Base-by-base conservation (phyloP, 306 rosid genomes). In the Rosa lucieae region DNA sequence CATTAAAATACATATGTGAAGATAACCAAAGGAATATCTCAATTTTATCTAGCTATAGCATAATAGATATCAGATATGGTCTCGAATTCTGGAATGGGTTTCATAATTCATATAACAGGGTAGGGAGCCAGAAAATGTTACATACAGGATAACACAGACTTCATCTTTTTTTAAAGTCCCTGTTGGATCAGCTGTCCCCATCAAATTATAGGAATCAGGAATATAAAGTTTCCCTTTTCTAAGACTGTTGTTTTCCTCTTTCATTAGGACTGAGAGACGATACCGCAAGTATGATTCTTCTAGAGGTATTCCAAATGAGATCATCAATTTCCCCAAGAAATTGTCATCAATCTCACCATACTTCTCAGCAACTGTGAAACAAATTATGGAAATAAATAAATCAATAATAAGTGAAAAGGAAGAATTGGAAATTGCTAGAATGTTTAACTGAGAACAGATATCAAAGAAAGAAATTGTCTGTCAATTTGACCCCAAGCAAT, bases 131-230 rank as follows among this genome's bases (percentile, higher is more conserved):
- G n/a, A 65, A 15, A 65, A 35, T 65, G 10, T 11, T 65, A 65
- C 70, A 65, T 65, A 93, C 97, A 86, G 94, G 61, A 93, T 88
- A 26, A 93, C 47, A 15, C 98, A 93, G 74, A 93, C 95, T 93
- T 93, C 81, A 82, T 75, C 81, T 23, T 67, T 72, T 72, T 84
- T 14, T 5, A 93, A 83, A 48, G 53, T 51, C 65, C 86, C 78
- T 2, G 95, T 91, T 53, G 97, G 98, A 83, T 91, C 97, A 59
- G 82, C 92, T 70, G 98, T 91, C 49, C 98, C 98, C 97, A 89
- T 91, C 58, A 90, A 59, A 75, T 90, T 87, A 84, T 79, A 93
- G 74, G 86, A 87, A 3, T 85, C 85, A 11, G 90, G 83, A 1
- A 87, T 78, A 51, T 76, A 77, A 61, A 86, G 81, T 80, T 17